phyloP scores from a whole-genome alignment of 2,329 filamentous ascomycete species.

The Metarhizium anisopliae region DNA sequence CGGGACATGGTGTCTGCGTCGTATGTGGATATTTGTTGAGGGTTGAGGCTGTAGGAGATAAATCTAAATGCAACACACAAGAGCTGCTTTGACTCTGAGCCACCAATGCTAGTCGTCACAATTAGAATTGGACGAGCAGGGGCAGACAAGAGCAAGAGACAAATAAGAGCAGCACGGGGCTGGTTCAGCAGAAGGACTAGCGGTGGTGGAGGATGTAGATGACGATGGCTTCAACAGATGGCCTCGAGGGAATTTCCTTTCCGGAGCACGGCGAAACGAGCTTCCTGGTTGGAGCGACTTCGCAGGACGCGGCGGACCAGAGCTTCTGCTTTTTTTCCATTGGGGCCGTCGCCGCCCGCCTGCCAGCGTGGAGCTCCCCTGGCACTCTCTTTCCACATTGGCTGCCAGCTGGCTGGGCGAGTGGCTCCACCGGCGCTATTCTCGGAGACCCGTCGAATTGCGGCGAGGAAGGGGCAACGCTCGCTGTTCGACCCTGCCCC shows the following conservation, averaged over 20 bases:
- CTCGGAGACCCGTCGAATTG: conserved; percentile 9
- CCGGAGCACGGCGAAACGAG: conserved; percentile 11
- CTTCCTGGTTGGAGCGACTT: conserved; percentile 8
- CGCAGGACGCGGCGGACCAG: not conserved
- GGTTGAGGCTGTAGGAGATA: not conserved
- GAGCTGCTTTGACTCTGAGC: conserved; percentile 7
- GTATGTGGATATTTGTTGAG: conserved; percentile 5
- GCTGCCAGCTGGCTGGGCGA: not conserved
- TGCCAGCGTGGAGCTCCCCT: conserved; percentile 5
- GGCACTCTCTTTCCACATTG: not conserved
- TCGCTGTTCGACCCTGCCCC: too few species aligned
- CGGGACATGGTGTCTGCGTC: conserved; percentile 34
- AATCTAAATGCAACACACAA: not conserved
- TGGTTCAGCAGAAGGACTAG: not conserved
- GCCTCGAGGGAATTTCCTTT: conserved; percentile 12
- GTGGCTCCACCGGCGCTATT: conserved; percentile 6
- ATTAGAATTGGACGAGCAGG: not conserved
- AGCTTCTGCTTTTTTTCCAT: conserved; percentile 8
- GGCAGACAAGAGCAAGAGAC: not conserved
- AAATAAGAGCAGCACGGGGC: not conserved
- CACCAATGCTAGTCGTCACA: conserved; percentile 10
- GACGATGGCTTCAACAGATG: conserved; percentile 7
- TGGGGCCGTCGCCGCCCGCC: not conserved
- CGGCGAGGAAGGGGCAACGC: not conserved
- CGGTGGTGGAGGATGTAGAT: conserved; percentile 1